These are phyloP conservation scores for Cladophialophora bantiana DNA, from an alignment of 2,329 filamentous ascomycete genomes.

Conservation along the genomic window DNA sequence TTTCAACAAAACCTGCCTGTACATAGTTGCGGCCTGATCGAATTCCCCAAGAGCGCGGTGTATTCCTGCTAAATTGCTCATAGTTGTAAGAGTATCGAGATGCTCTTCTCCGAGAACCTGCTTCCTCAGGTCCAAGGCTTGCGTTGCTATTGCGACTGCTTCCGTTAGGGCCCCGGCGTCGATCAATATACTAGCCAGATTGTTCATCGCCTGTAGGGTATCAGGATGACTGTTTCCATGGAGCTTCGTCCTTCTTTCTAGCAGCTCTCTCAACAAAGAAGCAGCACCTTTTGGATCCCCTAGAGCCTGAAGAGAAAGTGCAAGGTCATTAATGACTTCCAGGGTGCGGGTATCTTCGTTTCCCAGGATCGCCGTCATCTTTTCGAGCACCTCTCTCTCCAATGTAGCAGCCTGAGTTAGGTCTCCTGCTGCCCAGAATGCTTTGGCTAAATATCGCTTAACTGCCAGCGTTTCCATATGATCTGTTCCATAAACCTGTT, in stretches of 20 bases:
- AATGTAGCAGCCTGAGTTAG: too few relatives aligned
- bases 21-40: too few relatives aligned
- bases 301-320: too few relatives aligned
- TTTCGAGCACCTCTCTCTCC: too few relatives aligned
- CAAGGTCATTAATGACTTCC: too few relatives aligned
- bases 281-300: neutral
- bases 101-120: conserved; percentile 3
- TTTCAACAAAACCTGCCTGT: neutral
- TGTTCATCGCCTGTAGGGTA: neutral
- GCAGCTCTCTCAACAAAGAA: neutral
- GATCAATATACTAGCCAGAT: neutral
- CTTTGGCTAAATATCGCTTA: too few relatives aligned
- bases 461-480: too few relatives aligned
- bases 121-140: neutral
- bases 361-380: too few relatives aligned
- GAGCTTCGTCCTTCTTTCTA: neutral
- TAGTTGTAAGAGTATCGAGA: neutral
- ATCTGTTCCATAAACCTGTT: too few relatives aligned
- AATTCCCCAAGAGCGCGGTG: too few relatives aligned
- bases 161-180: neutral
- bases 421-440: too few relatives aligned
- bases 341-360: too few relatives aligned
- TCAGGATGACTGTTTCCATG: neutral
- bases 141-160: neutral
- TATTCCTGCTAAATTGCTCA: neutral